A percentile compares a stretch with the other conserved stretches of the same genome.
These are phyloP conservation scores for Ophiocordyceps unilateralis DNA, from an alignment of 2,329 filamentous ascomycete genomes.

Conservation along the genomic window DNA sequence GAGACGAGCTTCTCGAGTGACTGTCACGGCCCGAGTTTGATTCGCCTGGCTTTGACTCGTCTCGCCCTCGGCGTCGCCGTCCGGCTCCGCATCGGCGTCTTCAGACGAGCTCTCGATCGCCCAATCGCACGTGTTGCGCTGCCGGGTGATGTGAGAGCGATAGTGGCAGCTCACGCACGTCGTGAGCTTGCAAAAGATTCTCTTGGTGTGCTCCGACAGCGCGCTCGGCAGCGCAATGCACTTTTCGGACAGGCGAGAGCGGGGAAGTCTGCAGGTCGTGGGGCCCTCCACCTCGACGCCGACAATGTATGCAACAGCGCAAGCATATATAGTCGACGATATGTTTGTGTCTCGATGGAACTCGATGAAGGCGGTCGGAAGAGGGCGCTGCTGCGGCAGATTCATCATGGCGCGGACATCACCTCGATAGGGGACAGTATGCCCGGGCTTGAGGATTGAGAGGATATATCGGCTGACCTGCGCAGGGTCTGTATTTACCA, in stretches of 20 bases:
- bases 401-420: conserved; percentile 9
- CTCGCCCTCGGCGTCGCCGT: neutral
- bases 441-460: conserved; percentile 5
- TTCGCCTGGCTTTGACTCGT: neutral
- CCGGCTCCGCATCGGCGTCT: neutral
- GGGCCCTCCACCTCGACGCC: conserved; percentile 10
- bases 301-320: conserved; percentile 14
- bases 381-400: conserved; percentile 8
- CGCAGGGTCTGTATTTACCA: neutral
- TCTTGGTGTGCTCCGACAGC: conserved; percentile 6
- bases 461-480: conserved; percentile 9
- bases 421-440: conserved; percentile 5
- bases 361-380: conserved; percentile 11
- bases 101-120: neutral
- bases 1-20: neutral
- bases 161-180: conserved; percentile 17
- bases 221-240: conserved; percentile 12
- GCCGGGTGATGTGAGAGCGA: conserved; percentile 8
- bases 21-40: no score
- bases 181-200: conserved; percentile 6
- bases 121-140: conserved; percentile 4
- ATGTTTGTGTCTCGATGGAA: conserved; percentile 7
- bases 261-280: conserved; percentile 1
- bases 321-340: conserved; percentile 9
- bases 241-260: conserved; percentile 7